Conservation (phyloP, 805 yeast genomes). For the Soucietia sequanensis region DNA sequence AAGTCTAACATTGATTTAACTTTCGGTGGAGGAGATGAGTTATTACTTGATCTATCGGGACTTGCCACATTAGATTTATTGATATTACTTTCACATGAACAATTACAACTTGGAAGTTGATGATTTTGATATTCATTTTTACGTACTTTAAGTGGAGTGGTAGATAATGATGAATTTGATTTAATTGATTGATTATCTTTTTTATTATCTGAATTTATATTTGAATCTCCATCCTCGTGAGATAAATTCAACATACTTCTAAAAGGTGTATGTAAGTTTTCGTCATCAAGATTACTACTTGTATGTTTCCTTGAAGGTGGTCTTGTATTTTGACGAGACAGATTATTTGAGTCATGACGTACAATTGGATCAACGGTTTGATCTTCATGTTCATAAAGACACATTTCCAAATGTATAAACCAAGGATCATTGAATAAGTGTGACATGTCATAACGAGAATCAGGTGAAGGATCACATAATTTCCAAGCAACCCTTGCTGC, state of each 20-base stretch:
- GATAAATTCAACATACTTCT: conserved; percentile 41
- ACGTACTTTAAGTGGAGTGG: conserved; percentile 16
- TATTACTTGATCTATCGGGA: conserved; percentile 1
- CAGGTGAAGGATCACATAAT: conserved; percentile 61
- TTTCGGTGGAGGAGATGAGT: neutral
- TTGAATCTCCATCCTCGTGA: too few relatives aligned
- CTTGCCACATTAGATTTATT: too few relatives aligned
- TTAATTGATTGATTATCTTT: conserved; percentile 19
- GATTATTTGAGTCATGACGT: conserved; percentile 2
- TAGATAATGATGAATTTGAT: conserved; percentile 24
- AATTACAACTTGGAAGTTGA: neutral
- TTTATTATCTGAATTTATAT: too few relatives aligned
- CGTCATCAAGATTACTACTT: conserved; percentile 9
- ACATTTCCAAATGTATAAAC: conserved; percentile 59
- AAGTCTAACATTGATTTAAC: conserved; percentile 33
- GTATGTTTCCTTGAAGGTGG: conserved; percentile 29
- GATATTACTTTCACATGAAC: neutral
- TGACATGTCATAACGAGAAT: conserved; percentile 52
- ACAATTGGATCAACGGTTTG: conserved; percentile 34
- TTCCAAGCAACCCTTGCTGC: conserved; percentile 75
- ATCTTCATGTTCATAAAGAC: conserved; percentile 51
- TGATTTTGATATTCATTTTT: conserved; percentile 7
- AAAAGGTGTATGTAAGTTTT: conserved; percentile 25
- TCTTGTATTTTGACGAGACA: conserved; percentile 21
- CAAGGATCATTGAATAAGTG: conserved; percentile 62